Conservation (phyloP, 2,329 filamentous ascomycete species). For the Fusarium brevicatenulatum region DNA sequence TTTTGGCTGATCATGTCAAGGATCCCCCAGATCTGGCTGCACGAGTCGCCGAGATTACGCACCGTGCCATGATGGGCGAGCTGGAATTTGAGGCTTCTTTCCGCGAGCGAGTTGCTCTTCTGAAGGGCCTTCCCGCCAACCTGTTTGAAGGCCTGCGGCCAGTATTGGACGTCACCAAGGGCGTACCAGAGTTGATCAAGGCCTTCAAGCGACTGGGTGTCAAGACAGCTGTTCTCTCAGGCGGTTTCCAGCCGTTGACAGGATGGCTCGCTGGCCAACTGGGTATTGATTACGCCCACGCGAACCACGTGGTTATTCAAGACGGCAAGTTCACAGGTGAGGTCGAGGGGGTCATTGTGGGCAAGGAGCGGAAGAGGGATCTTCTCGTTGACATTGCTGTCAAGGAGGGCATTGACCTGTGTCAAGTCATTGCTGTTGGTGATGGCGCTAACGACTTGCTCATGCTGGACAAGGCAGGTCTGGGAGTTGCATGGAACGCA, state of each 20-base stretch:
- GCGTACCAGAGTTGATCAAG: slow-evolving; percentile 77
- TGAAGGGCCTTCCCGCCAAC: slow-evolving; percentile 80
- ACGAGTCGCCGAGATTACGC: slow-evolving; percentile 88
- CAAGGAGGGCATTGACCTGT: slow-evolving; percentile 71
- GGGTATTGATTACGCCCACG: slow-evolving; percentile 86
- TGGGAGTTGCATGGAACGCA: slow-evolving; percentile 86
- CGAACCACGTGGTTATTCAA: slow-evolving; percentile 82
- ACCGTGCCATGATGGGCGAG: slow-evolving; percentile 94
- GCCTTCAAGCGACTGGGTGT: slow-evolving; percentile 82
- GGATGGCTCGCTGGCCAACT: slow-evolving; percentile 84
- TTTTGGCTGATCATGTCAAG: slow-evolving; percentile 83
- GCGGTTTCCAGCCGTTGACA: slow-evolving; percentile 90
- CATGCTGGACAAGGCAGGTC: slow-evolving; percentile 79
- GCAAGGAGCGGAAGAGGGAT: slow-evolving; percentile 78
- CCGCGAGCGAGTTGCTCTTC: slow-evolving; percentile 79
- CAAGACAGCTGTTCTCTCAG: slow-evolving; percentile 90
- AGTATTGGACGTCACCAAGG: slow-evolving; percentile 82
- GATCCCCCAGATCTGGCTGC: slow-evolving; percentile 77
- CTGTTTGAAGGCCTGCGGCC: slow-evolving; percentile 83
- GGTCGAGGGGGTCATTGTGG: slow-evolving; percentile 76
- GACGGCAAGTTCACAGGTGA: slow-evolving; percentile 74
- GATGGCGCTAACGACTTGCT: slow-evolving; percentile 85
- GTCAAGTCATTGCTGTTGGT: slow-evolving; percentile 78
- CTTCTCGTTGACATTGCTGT: slow-evolving; percentile 76
- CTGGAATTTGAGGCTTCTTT: slow-evolving; percentile 90